A percentile compares a stretch with the other conserved stretches of the same genome.
These are phyloP conservation scores for Capsicum pubescens DNA, from an alignment of 257 asterid genomes.

Conservation along the genomic window DNA sequence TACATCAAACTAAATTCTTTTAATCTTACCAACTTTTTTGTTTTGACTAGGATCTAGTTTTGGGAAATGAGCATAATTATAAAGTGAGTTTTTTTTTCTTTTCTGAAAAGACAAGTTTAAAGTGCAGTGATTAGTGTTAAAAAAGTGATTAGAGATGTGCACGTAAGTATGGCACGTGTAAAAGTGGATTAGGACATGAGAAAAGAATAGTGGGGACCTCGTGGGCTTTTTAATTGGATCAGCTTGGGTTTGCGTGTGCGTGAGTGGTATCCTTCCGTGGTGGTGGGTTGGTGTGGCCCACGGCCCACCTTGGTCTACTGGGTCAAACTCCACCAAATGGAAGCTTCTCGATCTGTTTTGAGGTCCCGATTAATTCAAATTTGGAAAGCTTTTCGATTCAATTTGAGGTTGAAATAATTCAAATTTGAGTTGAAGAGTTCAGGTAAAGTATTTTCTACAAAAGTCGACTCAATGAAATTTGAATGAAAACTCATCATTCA, in stretches of 20 bases:
- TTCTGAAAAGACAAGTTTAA: constrained; percentile 25
- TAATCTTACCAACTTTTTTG: not conserved
- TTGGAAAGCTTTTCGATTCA: no score
- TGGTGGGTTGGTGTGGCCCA: constrained; percentile 22
- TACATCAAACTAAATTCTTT: no score
- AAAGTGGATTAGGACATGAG: not conserved
- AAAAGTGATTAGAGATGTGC: not conserved
- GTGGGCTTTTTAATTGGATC: constrained; percentile 1
- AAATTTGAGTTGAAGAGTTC: no score
- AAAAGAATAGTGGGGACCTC: not conserved
- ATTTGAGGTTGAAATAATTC: no score
- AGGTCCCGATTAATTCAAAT: no score
- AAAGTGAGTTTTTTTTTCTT: not conserved
- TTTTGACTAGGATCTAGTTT: not conserved
- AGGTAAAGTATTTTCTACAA: no score
- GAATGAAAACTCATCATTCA: no score
- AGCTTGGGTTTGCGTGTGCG: constrained; percentile 1
- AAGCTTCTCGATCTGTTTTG: not conserved
- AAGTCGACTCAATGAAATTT: no score
- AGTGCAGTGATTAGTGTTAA: constrained; percentile 4
- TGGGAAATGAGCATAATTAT: constrained; percentile 24
- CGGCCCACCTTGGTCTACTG: constrained; percentile 23
- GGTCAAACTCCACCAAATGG: constrained; percentile 21
- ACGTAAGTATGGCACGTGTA: constrained; percentile 18
- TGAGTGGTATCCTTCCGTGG: not conserved